Percentiles rank a stretch among this genome's conserved stretches.
These are phyloP conservation scores for Suillus sp. DNA, from an alignment of 768 basidiomycete species.

Conservation along the genomic window DNA sequence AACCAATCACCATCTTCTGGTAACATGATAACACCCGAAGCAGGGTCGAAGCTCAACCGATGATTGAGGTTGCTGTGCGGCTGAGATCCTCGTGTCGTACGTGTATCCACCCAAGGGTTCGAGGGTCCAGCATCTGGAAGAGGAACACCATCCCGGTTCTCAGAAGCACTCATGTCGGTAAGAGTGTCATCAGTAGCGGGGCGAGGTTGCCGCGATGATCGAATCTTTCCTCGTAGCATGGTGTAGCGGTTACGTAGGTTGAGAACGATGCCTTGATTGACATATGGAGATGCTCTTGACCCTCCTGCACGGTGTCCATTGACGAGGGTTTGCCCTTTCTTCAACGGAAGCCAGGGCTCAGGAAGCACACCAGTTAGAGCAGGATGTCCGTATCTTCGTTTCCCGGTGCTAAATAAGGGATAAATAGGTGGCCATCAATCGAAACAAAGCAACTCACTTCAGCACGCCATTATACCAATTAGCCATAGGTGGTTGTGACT, in stretches of 20 bases:
- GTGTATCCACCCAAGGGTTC: constrained; percentile 70
- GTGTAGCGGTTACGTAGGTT: constrained; percentile 77
- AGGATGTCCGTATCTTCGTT: constrained; percentile 92
- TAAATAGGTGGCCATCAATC: constrained; percentile 12
- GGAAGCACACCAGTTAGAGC: constrained; percentile 93
- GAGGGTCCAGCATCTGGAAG: constrained; percentile 29
- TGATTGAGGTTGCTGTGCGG: constrained; percentile 43
- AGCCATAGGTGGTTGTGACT: constrained; percentile 97
- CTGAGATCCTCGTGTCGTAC: constrained; percentile 25
- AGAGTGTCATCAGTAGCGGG: constrained; percentile 12
- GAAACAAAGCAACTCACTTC: constrained; percentile 53
- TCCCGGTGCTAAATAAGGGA: constrained; percentile 69
- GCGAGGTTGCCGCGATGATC: constrained; percentile 16
- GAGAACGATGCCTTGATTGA: constrained; percentile 73
- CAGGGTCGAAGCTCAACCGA: constrained; percentile 82
- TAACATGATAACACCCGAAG: constrained; percentile 85
- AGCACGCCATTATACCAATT: constrained; percentile 93
- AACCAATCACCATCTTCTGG: constrained; percentile 76
- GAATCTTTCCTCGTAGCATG: constrained; percentile 42
- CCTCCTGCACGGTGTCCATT: constrained; percentile 46
- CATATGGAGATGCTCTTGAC: constrained; percentile 40
- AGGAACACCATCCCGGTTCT: constrained; percentile 1
- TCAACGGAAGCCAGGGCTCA: constrained; percentile 91
- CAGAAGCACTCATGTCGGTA: constrained; percentile 12
- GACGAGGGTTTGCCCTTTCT: constrained; percentile 75